A percentile compares a stretch with the other conserved stretches of the same genome.
phyloP scores from a whole-genome alignment of 331 rosid species.

The Rosa hybrid region DNA sequence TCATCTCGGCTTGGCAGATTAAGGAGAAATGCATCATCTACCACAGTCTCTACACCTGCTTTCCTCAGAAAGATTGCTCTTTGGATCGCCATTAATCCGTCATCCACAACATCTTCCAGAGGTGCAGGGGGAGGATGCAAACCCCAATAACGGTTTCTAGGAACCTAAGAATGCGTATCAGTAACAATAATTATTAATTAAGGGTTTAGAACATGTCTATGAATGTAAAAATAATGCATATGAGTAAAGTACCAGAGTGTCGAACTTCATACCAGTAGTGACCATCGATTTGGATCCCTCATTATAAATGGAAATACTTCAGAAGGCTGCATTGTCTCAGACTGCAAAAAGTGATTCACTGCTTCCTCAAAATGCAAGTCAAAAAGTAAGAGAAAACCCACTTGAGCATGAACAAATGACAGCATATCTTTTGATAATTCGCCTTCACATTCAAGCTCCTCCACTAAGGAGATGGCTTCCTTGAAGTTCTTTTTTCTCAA shows the following conservation, averaged over 20 bases:
- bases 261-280: conserved; percentile 70
- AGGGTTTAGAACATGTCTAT: background rate
- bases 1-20: conserved; percentile 84
- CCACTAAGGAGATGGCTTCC: conserved; percentile 84
- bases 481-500: conserved; percentile 83
- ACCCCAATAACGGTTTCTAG: conserved; percentile 95
- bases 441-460: conserved; percentile 85
- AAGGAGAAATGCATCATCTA: conserved; percentile 63
- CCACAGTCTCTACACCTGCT: conserved; percentile 93
- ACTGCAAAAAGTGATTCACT: conserved; percentile 82
- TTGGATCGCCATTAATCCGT: conserved; percentile 83
- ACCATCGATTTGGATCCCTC: conserved; percentile 99
- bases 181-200: background rate
- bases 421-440: conserved; percentile 84
- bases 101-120: conserved; percentile 92
- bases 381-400: conserved; percentile 92
- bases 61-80: conserved; percentile 89
- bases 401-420: conserved; percentile 94
- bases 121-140: conserved; percentile 97
- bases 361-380: conserved; percentile 95
- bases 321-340: conserved; percentile 92
- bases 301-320: conserved; percentile 87
- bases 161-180: conserved; percentile 62
- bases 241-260: conserved; percentile 23
- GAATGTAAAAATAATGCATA: background rate